phyloP scores from a whole-genome alignment of 257 asterid genomes.

The Capsicum baccatum region DNA sequence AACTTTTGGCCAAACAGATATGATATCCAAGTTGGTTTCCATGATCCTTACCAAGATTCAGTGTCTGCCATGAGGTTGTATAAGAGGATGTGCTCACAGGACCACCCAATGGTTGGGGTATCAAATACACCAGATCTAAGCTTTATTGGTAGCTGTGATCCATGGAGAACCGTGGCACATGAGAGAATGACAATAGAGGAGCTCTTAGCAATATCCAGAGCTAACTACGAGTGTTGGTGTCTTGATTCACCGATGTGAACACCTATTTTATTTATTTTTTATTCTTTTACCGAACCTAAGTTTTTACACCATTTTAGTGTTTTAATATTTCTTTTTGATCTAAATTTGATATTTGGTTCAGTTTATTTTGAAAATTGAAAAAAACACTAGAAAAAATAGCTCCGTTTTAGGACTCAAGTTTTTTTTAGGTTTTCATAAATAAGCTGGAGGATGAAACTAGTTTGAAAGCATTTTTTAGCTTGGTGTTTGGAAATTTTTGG shows the following conservation, averaged over 20 bases:
- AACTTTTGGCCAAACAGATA: slow-evolving; percentile 43
- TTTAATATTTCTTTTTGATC: too few relatives aligned
- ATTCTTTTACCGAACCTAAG: too few relatives aligned
- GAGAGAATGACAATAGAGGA: slow-evolving; percentile 45
- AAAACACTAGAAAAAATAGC: too few relatives aligned
- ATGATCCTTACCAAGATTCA: slow-evolving; percentile 57
- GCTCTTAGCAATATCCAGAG: too few relatives aligned
- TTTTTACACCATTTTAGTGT: too few relatives aligned
- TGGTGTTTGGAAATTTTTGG: background rate
- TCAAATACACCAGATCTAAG: slow-evolving; percentile 23
- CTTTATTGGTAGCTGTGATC: slow-evolving; percentile 27
- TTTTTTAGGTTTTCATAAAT: too few relatives aligned
- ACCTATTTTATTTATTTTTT: too few relatives aligned
- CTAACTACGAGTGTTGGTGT: too few relatives aligned
- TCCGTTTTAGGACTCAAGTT: too few relatives aligned
- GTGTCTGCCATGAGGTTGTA: slow-evolving; percentile 59
- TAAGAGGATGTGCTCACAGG: slow-evolving; percentile 49
- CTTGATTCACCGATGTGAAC: too few relatives aligned
- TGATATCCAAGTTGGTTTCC: slow-evolving; percentile 50
- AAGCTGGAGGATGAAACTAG: background rate
- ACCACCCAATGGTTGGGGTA: slow-evolving; percentile 43
- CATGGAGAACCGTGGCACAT: slow-evolving; percentile 34
- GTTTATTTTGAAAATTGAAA: too few relatives aligned
- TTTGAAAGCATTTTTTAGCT: background rate
- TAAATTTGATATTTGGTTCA: too few relatives aligned